Conservation (phyloP, 192 early-diverging fungal species). For the Backusella sp. region DNA sequence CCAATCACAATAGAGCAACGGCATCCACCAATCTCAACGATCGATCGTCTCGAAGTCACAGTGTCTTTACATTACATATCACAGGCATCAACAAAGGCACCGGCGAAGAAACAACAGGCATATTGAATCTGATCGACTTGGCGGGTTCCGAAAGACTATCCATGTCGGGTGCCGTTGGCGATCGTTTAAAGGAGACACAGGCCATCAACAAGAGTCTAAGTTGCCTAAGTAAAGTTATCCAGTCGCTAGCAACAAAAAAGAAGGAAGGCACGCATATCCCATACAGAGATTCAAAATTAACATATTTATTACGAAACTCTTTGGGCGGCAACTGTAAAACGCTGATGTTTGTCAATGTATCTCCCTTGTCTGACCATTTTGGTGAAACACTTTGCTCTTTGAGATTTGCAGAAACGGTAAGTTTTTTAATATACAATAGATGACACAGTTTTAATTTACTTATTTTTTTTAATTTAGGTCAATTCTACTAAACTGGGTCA, state of each 20-base stretch:
- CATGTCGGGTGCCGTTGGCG: constrained; percentile 79
- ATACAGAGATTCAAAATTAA: constrained; percentile 93
- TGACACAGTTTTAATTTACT: not conserved
- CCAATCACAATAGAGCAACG: constrained; percentile 82
- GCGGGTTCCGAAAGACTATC: constrained; percentile 92
- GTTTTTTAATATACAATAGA: no score
- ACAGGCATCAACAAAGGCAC: constrained; percentile 73
- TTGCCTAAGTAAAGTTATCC: constrained; percentile 90
- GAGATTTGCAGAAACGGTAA: constrained; percentile 93
- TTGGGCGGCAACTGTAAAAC: constrained; percentile 94
- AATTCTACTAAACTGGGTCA: not conserved
- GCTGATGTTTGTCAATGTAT: constrained; percentile 98
- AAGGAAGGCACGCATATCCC: constrained; percentile 74
- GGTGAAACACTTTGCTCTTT: constrained; percentile 88
- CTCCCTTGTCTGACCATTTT: constrained; percentile 75
- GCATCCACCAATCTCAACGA: constrained; percentile 93
- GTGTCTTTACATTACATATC: constrained; percentile 87
- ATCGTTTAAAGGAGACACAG: constrained; percentile 88
- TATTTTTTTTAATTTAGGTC: not conserved
- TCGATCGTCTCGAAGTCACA: constrained; percentile 90
- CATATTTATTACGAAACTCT: constrained; percentile 69
- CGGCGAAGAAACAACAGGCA: constrained; percentile 67
- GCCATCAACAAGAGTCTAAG: constrained; percentile 96
- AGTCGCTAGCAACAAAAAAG: constrained; percentile 73
- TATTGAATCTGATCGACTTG: constrained; percentile 92